Percentiles rank a stretch among this genome's conserved stretches.
Conservation (phyloP, 345 rosid genomes). For the Aquilaria yunnanensis region DNA sequence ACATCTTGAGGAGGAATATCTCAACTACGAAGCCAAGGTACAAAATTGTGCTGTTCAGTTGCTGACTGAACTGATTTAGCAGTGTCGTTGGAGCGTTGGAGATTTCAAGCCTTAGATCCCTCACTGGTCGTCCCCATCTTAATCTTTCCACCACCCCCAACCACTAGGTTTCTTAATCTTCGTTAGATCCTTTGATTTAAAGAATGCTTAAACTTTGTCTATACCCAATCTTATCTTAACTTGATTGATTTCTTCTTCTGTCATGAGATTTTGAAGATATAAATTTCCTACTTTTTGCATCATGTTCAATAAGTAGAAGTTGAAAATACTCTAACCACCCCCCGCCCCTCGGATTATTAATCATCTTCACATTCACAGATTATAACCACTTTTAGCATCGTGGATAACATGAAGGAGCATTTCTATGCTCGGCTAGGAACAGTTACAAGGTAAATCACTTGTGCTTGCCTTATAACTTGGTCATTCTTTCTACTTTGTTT, state of each 20-base stretch:
- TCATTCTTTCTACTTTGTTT: background rate
- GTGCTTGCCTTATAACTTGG: background rate
- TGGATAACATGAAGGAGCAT: slow-evolving; percentile 84
- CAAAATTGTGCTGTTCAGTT: slow-evolving; percentile 2
- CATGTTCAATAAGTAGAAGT: too few species aligned
- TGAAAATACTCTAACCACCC: too few species aligned
- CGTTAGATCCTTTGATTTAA: too few species aligned
- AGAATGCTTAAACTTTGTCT: too few species aligned
- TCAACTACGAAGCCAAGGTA: slow-evolving; percentile 89
- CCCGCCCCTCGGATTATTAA: too few species aligned
- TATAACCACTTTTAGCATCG: slow-evolving; percentile 83
- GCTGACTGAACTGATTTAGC: background rate
- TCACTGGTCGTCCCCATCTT: background rate
- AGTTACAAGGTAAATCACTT: slow-evolving; percentile 44
- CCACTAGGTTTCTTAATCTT: too few species aligned
- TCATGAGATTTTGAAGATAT: background rate
- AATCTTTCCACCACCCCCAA: background rate
- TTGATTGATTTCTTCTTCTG: background rate
- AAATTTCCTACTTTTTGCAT: background rate
- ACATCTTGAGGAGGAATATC: slow-evolving; percentile 86
- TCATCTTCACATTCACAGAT: slow-evolving; percentile 41
- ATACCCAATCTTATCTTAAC: too few species aligned
- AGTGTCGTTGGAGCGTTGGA: background rate
- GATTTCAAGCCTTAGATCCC: background rate
- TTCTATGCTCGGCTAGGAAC: slow-evolving; percentile 50